Evolutionary conservation across 257 asterid genomes (phyloP), one percentile per base, ranked within the genome.

Genomic region (Plectranthus barbatus): DNA sequence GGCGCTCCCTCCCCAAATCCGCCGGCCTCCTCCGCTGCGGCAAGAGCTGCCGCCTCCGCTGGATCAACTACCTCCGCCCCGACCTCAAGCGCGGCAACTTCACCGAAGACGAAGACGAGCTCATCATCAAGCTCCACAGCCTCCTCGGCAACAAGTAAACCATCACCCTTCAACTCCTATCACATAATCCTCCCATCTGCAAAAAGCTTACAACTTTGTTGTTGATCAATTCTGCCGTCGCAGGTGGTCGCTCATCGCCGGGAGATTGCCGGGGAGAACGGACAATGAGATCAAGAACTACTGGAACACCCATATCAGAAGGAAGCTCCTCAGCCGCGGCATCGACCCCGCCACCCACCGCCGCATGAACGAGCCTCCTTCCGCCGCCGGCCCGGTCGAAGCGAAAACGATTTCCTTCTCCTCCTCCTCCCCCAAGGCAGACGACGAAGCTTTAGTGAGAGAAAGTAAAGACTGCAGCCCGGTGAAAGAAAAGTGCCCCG

Each of bases 21-120:
- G 96, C 96, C 67, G 98, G 98, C 1, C 89, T 91, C 55, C 83
- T 91, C 55, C 85, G 98, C 21, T 91, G 98, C 66, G 97, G 98
- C 33, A 88, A 91, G 74, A 89, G 98, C 67, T 89, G 95, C 64
- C 91, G 97, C 39, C 93, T 89, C 64, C 83, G 98, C 0, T 88
- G 98, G 98, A 92, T 92, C 83, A 92, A 92, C 62, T 92, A 89
- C 72, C 68, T 92, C 58, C 69, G 98, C 57, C 98, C 97, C 1
- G 97, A 89, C 67, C 95, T 92, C 71, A 92, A 92, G 52, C 92
- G 98, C 29, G 97, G 98, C 41, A 89, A 92, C 67, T 92, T 92
- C 73, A 80, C 95, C 4, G 86, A 86, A 6, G 95, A 86, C 6
- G 98, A 92, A 67, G 98, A 91, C 46, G 98, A 92, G 37, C 84